Evolutionary conservation across 345 rosid genomes (phyloP).

Genomic region (Isatis tinctoria): DNA sequence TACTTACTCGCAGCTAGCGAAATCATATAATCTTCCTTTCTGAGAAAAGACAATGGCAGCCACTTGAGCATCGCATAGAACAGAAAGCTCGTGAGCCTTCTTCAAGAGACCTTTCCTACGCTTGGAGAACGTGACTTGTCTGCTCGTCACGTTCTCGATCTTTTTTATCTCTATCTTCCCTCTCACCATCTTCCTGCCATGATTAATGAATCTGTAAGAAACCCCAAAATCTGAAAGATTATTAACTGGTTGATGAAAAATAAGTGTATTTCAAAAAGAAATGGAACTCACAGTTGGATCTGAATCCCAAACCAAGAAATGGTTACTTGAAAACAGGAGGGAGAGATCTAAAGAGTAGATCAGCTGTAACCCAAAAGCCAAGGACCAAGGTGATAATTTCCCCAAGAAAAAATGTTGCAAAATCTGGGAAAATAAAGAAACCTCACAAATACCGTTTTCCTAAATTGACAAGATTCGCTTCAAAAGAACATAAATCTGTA

Average conservation of each 20-base stretch:
- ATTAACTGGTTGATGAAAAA: not conserved
- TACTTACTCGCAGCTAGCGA: slow-evolving; percentile 43
- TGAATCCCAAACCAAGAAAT: not conserved
- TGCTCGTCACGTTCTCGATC: slow-evolving; percentile 46
- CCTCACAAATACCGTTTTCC: not conserved
- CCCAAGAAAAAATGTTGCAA: not conserved
- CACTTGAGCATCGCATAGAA: slow-evolving; percentile 38
- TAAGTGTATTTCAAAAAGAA: not conserved
- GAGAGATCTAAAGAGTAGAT: slow-evolving; percentile 12
- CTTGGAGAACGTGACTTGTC: slow-evolving; percentile 57
- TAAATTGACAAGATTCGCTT: not conserved
- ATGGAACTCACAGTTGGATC: slow-evolving; percentile 7
- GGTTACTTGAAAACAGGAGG: slow-evolving; percentile 3
- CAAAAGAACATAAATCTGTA: not conserved
- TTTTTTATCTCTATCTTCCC: slow-evolving; percentile 47
- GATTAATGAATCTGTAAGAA: not conserved
- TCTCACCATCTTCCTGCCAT: slow-evolving; percentile 41
- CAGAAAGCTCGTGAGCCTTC: slow-evolving; percentile 57
- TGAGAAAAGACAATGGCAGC: slow-evolving; percentile 47
- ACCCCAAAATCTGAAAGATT: not conserved
- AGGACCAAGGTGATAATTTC: not conserved
- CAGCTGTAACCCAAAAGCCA: not conserved
- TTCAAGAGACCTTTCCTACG: slow-evolving; percentile 51
- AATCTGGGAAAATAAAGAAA: not conserved
- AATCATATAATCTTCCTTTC: slow-evolving; percentile 41